A percentile compares a stretch with the other conserved stretches of the same genome.
Conservation (phyloP, 2,329 filamentous ascomycete genomes). For the Thelonectria discophora region DNA sequence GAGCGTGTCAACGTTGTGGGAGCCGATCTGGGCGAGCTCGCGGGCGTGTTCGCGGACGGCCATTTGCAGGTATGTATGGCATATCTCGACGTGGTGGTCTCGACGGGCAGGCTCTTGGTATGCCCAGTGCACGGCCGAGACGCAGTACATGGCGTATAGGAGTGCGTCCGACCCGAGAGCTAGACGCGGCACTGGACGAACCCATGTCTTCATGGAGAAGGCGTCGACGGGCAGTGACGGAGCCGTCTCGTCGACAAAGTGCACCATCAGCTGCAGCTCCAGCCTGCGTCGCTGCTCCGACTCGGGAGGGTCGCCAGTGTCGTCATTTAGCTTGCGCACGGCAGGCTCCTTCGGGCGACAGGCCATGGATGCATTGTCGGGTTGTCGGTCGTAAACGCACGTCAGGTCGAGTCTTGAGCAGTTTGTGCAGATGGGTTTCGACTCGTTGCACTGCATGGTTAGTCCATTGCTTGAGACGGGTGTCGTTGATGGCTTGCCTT, state of each 20-base stretch:
- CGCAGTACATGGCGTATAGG: conserved; percentile 17
- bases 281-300: conserved; percentile 18
- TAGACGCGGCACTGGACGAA: background rate
- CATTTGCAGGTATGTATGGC: conserved; percentile 18
- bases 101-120: background rate
- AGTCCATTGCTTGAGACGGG: background rate
- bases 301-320: conserved; percentile 15
- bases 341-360: background rate
- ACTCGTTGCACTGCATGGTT: conserved; percentile 17
- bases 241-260: conserved; percentile 12
- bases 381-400: conserved; percentile 18
- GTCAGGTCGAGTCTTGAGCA: conserved; percentile 15
- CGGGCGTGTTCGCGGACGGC: conserved; percentile 15
- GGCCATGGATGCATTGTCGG: background rate
- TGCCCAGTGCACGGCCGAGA: conserved; percentile 9
- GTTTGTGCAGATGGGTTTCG: conserved; percentile 19
- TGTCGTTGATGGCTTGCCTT: conserved; percentile 7
- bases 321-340: background rate
- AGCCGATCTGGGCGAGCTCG: conserved; percentile 10
- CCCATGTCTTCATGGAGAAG: background rate
- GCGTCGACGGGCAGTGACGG: conserved; percentile 10
- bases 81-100: conserved; percentile 7
- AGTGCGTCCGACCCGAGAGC: conserved; percentile 8
- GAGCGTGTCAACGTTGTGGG: conserved; percentile 1
- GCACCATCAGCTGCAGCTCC: conserved; percentile 13